Evolutionary conservation across 495 filamentous ascomycete species (phyloP), one percentile per base, ranked within the genome.

Genomic region (Hypoxylon lienhwacheense): DNA sequence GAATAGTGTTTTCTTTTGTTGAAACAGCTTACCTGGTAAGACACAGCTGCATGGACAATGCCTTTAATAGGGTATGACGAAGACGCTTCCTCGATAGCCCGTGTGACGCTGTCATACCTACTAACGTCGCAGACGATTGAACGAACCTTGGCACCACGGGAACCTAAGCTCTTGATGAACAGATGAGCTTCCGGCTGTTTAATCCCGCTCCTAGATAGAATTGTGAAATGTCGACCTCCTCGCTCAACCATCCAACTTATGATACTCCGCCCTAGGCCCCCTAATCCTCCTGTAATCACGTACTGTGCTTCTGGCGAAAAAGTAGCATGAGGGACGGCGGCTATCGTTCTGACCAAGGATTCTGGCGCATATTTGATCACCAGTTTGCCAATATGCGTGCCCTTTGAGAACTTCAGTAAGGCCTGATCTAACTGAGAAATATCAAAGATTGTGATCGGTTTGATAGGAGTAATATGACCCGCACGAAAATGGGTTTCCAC

Each of bases 241-340:
- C 68, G 66, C 1, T 69, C 52, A 21, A 66, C 66, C 64, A 85
- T 68, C 76, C 72, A 80, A 1, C 47, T 53, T 11, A 75, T 60
- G 12, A 85, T 59, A 19, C 71, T 66, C n/a, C 71, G 68, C 4
- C 82, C 82, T 2, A 85, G 64, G 0, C 80, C 81, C 1, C 81
- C 77, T 0, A 84, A 65, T 19, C 79, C 78, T 1, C 82, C 79
- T 14, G 72, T 66, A 4, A 85, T 35, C 5, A 85, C 39, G 40
- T 83, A 83, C 11, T 64, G 65, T 2, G 67, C 70, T 29, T 73
- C 52, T 0, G 61, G 15, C 47, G 21, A 73, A 59, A 10, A 7
- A 4, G 11, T 51, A 53, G 14, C 7, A 46, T n/a, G 19, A 52
- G 33, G 26, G 42, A 34, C 49, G 21, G 6, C 1, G 12, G 36